These are phyloP conservation scores for Infundibulicybe gibba DNA, from an alignment of 768 basidiomycete genomes.

Conservation along the genomic window DNA sequence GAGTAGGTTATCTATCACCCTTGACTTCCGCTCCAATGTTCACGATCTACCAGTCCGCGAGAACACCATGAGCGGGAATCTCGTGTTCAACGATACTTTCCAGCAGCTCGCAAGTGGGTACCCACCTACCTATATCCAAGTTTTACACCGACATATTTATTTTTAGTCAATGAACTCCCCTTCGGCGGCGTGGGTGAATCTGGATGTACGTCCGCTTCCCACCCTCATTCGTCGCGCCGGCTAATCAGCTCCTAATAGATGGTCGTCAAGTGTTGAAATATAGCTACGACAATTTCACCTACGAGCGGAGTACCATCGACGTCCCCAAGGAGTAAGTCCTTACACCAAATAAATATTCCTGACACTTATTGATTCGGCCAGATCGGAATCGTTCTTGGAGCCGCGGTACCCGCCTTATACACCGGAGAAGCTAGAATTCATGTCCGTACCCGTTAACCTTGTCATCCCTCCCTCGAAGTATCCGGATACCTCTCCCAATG, in stretches of 20 bases:
- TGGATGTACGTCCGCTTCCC: slow-evolving; percentile 43
- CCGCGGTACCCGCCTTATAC: slow-evolving; percentile 53
- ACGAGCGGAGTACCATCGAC: slow-evolving; percentile 43
- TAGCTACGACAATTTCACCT: slow-evolving; percentile 54
- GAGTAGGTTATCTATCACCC: slow-evolving; percentile 21
- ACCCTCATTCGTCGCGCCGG: neutral
- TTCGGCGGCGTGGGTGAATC: slow-evolving; percentile 60
- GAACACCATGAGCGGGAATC: slow-evolving; percentile 52
- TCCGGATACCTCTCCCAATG: neutral
- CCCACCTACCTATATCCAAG: neutral
- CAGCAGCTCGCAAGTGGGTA: slow-evolving; percentile 45
- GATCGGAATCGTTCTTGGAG: slow-evolving; percentile 34
- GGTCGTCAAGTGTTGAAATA: slow-evolving; percentile 50
- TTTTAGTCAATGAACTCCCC: slow-evolving; percentile 31
- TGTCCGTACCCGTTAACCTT: slow-evolving; percentile 15
- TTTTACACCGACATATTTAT: slow-evolving; percentile 1
- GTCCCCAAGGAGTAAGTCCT: slow-evolving; percentile 46
- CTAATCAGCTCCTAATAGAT: slow-evolving; percentile 29
- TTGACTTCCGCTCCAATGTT: slow-evolving; percentile 5
- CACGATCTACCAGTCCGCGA: slow-evolving; percentile 38
- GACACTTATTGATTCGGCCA: slow-evolving; percentile 12
- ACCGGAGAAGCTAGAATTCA: slow-evolving; percentile 24
- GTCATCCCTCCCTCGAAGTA: slow-evolving; percentile 16
- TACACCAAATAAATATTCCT: neutral
- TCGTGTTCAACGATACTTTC: slow-evolving; percentile 60